These are phyloP conservation scores for Suhomyces faveliae DNA, from an alignment of 805 yeast genomes.

Conservation along the genomic window DNA sequence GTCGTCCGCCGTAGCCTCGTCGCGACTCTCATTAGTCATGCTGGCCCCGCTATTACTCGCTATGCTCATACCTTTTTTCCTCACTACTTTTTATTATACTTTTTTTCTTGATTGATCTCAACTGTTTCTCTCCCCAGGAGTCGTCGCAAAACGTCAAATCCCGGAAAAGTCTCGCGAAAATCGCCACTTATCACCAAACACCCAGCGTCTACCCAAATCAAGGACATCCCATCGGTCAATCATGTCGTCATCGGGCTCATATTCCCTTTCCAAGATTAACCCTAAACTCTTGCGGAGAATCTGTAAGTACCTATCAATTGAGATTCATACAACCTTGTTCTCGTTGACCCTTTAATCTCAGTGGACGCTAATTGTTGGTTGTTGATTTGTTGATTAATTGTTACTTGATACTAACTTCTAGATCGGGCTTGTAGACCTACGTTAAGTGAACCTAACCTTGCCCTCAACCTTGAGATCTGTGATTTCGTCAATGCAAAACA, in stretches of 20 bases:
- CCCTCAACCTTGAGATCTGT: slow-evolving; percentile 86
- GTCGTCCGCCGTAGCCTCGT: too few relatives aligned
- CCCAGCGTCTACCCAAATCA: neutral
- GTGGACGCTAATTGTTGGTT: too few relatives aligned
- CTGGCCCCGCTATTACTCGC: too few relatives aligned
- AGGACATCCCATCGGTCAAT: neutral
- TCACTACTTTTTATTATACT: too few relatives aligned
- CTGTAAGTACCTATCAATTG: slow-evolving; percentile 28
- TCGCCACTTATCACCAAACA: slow-evolving; percentile 1
- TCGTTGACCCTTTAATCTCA: too few relatives aligned
- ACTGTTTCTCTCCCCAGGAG: neutral
- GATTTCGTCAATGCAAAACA: slow-evolving; percentile 91
- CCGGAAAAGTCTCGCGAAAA: slow-evolving; percentile 4
- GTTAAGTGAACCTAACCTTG: slow-evolving; percentile 80
- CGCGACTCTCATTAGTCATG: too few relatives aligned
- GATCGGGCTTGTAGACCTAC: slow-evolving; percentile 88
- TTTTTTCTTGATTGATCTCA: too few relatives aligned
- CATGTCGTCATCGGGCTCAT: slow-evolving; percentile 19
- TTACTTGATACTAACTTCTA: slow-evolving; percentile 11
- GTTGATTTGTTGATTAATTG: neutral
- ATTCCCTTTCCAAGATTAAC: slow-evolving; percentile 44
- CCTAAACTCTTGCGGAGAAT: slow-evolving; percentile 47
- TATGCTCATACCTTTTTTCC: too few relatives aligned
- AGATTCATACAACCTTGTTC: slow-evolving; percentile 63
- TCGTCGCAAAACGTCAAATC: neutral